phyloP scores from a whole-genome alignment of 805 yeast species.

The Brettanomyces nanus region DNA sequence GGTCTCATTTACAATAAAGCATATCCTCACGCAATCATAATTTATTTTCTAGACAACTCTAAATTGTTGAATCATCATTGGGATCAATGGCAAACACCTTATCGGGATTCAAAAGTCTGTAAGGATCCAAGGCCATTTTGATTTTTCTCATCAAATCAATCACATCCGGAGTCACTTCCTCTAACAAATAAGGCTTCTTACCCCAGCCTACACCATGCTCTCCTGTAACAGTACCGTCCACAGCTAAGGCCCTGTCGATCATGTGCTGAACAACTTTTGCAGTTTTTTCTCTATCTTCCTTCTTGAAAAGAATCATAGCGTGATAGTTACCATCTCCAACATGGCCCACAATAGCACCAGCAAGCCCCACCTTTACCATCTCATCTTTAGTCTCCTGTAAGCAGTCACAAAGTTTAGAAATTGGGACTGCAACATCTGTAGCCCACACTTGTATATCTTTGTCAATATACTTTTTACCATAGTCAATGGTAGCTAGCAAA shows the following conservation, averaged over 20 bases:
- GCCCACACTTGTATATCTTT: slow-evolving; percentile 73
- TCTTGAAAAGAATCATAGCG: slow-evolving; percentile 54
- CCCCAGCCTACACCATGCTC: slow-evolving; percentile 88
- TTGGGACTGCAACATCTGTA: slow-evolving; percentile 87
- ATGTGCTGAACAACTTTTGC: slow-evolving; percentile 57
- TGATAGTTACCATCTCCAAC: slow-evolving; percentile 93
- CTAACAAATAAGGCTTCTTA: slow-evolving; percentile 52
- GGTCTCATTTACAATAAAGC: too few relatives aligned
- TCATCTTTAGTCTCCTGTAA: slow-evolving; percentile 58
- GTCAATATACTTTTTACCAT: slow-evolving; percentile 42
- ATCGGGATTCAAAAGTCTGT: slow-evolving; percentile 70
- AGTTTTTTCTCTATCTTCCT: slow-evolving; percentile 40
- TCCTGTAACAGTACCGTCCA: slow-evolving; percentile 85
- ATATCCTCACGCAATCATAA: too few relatives aligned
- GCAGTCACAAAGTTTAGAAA: slow-evolving; percentile 56
- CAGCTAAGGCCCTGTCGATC: slow-evolving; percentile 55
- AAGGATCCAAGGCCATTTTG: slow-evolving; percentile 70
- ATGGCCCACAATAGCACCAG: slow-evolving; percentile 71
- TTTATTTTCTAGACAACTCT: too few relatives aligned
- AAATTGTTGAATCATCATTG: slow-evolving; percentile 27
- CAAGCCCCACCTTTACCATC: slow-evolving; percentile 47
- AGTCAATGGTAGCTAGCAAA: slow-evolving; percentile 59
- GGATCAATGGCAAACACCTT: slow-evolving; percentile 68
- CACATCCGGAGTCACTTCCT: slow-evolving; percentile 63
- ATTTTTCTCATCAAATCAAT: slow-evolving; percentile 70